These are phyloP conservation scores for Rhodotorula diobovata DNA, from an alignment of 768 basidiomycete genomes.

Conservation along the genomic window DNA sequence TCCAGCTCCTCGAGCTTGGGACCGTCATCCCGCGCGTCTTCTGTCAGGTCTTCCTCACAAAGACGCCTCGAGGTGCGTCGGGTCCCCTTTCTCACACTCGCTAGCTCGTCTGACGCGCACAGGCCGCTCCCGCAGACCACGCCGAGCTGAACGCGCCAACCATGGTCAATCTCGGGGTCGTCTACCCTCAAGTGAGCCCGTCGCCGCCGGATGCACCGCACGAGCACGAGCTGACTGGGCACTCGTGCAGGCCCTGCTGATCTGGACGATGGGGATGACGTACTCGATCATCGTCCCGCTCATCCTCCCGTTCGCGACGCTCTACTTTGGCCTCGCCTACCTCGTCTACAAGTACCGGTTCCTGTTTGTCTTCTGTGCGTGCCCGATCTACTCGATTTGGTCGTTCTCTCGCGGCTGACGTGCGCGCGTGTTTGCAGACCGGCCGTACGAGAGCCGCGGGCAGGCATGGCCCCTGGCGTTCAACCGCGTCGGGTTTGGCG, in stretches of 20 bases:
- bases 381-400: neutral
- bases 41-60: conserved; percentile 68
- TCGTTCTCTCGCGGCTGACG: neutral
- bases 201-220: too few relatives aligned
- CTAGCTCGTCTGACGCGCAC: neutral
- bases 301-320: conserved; percentile 87
- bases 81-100: neutral
- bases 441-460: conserved; percentile 93
- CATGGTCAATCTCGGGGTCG: conserved; percentile 94
- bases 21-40: conserved; percentile 75
- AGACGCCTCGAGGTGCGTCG: conserved; percentile 85
- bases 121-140: conserved; percentile 59
- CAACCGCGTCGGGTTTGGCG: conserved; percentile 81
- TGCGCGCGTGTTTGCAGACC: conserved; percentile 53
- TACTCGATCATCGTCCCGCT: conserved; percentile 95
- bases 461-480: conserved; percentile 98
- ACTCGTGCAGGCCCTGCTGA: conserved; percentile 66
- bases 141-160: conserved; percentile 96
- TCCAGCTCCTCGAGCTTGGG: conserved; percentile 84
- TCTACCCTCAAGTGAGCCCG: conserved; percentile 64
- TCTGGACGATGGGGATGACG: conserved; percentile 89
- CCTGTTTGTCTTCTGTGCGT: conserved; percentile 67
- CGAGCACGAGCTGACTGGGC: neutral
- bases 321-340: conserved; percentile 94
- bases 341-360: conserved; percentile 98